Evolutionary conservation across 1,284 basidiomycete genomes (phyloP).

Genomic region (Macrocybe sp.): DNA sequence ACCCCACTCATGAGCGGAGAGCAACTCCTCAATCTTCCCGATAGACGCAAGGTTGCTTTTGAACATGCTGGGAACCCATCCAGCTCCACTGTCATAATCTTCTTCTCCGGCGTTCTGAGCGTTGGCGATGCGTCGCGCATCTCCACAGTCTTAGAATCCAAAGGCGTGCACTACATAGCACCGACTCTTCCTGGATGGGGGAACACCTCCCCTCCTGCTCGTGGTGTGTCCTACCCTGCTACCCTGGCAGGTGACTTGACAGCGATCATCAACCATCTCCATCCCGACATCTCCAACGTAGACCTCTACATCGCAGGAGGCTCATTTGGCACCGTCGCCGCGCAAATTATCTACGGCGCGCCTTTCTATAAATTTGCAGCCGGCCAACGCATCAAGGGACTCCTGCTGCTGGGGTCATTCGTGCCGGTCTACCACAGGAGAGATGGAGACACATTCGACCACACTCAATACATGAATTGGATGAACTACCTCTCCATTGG

Average conservation of each 20-base stretch:
- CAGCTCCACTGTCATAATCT: constrained; percentile 32
- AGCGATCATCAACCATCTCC: constrained; percentile 34
- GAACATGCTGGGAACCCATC: constrained; percentile 31
- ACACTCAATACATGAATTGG: constrained; percentile 32
- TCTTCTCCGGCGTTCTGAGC: constrained; percentile 37
- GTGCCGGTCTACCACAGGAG: constrained; percentile 34
- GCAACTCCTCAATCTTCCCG: constrained; percentile 25
- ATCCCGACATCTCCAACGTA: constrained; percentile 26
- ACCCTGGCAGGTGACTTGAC: constrained; percentile 32
- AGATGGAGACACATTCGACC: constrained; percentile 13
- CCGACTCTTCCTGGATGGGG: constrained; percentile 46
- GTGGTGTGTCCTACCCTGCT: constrained; percentile 26
- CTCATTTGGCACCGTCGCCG: constrained; percentile 40
- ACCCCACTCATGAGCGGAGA: constrained; percentile 14
- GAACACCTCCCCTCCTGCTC: constrained; percentile 30
- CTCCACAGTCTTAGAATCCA: constrained; percentile 21
- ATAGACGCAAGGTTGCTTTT: constrained; percentile 39
- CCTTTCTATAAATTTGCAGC: constrained; percentile 41
- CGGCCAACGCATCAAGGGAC: constrained; percentile 33
- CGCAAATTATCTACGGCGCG: constrained; percentile 46
- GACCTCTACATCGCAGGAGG: constrained; percentile 39
- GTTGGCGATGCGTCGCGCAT: constrained; percentile 26
- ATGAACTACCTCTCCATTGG: constrained; percentile 34
- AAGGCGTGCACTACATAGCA: constrained; percentile 28
- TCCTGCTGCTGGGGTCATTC: constrained; percentile 34